A percentile compares a stretch with the other conserved stretches of the same genome.
Conservation (phyloP, 768 basidiomycete genomes). For the Mycena metata region DNA sequence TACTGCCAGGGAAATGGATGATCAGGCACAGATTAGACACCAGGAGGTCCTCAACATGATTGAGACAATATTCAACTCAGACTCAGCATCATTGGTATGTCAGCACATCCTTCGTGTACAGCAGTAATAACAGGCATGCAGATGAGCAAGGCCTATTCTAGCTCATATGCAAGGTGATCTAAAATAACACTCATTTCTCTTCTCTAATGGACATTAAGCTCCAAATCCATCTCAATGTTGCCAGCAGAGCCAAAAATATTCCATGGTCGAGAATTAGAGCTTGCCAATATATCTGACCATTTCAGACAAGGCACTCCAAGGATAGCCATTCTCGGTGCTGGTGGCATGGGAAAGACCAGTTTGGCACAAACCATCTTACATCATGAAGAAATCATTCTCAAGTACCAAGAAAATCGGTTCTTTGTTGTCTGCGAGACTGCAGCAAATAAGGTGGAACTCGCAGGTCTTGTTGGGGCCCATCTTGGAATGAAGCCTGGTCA, state of each 20-base stretch:
- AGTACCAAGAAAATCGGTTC: not conserved
- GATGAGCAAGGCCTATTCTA: too few species aligned
- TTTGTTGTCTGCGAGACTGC: conserved; percentile 13
- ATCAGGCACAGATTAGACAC: too few species aligned
- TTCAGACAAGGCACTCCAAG: not conserved
- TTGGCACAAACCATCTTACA: conserved; percentile 1
- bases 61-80: too few species aligned
- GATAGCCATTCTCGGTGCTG: conserved; percentile 10
- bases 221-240: conserved; percentile 1
- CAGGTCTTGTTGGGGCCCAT: not conserved
- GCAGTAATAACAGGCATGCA: too few species aligned
- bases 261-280: conserved; percentile 10
- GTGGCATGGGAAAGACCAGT: conserved; percentile 17
- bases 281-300: not conserved
- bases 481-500: not conserved
- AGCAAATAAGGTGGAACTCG: not conserved
- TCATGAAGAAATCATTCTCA: not conserved
- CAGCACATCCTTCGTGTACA: too few species aligned
- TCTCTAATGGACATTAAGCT: too few species aligned
- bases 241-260: conserved; percentile 9
- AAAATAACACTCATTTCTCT: too few species aligned
- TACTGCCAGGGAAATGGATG: too few species aligned
- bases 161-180: too few species aligned
- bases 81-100: too few species aligned
- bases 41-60: too few species aligned